These are phyloP conservation scores for Colletotrichum sp. DNA, from an alignment of 2,329 filamentous ascomycete genomes.

Conservation along the genomic window DNA sequence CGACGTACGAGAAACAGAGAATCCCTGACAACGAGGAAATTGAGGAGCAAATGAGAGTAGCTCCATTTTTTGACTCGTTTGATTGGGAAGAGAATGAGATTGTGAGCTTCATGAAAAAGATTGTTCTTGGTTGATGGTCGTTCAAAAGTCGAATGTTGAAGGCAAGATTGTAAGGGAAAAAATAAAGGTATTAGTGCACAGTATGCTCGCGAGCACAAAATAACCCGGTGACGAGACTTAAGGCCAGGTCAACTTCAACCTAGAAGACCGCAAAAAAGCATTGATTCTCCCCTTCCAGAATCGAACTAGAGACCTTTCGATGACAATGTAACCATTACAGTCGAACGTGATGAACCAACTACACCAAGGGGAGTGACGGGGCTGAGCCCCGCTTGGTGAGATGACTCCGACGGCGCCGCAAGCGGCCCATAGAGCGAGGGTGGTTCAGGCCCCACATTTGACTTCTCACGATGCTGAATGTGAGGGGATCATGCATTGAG, in stretches of 20 bases:
- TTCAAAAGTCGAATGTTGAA: too few relatives aligned
- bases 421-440: neutral
- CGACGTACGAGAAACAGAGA: neutral
- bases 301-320: neutral
- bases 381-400: neutral
- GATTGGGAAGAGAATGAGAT: neutral
- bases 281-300: neutral
- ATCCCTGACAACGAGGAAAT: neutral
- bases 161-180: too few relatives aligned
- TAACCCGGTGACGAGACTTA: fast-evolving
- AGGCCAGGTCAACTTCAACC: neutral
- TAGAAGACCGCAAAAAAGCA: neutral
- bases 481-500: too few relatives aligned
- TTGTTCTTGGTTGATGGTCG: too few relatives aligned
- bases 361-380: neutral
- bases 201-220: neutral
- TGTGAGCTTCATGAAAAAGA: neutral
- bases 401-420: fast-evolving
- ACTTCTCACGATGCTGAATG: neutral
- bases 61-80: neutral
- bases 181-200: too few relatives aligned
- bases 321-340: neutral
- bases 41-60: neutral
- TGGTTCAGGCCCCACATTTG: neutral
- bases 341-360: neutral